Evolutionary conservation across 148 eudicot species (phyloP), one percentile per base, ranked within the genome.

Genomic region (Heliosperma pusillum): DNA sequence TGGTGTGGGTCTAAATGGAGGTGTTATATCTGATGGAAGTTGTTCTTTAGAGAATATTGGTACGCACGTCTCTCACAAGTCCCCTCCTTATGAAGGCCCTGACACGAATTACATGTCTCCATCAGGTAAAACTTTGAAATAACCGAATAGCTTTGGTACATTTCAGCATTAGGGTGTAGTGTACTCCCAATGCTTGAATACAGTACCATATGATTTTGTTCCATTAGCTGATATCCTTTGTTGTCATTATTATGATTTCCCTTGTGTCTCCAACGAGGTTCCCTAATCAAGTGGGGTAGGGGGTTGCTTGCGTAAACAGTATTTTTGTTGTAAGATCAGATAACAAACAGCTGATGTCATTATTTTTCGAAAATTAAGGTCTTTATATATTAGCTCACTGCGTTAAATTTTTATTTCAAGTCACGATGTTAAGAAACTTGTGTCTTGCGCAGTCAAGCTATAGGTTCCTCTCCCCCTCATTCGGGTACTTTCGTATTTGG

Each of bases 91-190:
- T 71, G 83, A 76, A 75, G 79, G 78, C 58, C 26, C 58, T 58
- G 61, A 75, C 60, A 64, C 69, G 45, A 45, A 65, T 56, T 71
- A 21, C 66, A 67, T 73, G 70, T 74, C 85, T 79, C 71, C 81
- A 74, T 81, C 80, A 56, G 86, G 86, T 86, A 79, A 75, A 47
- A 15, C 70, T 72, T 78, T 62, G 36, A 2, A 30, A 22, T 69
- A 26, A 4, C 45, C 6, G 33, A 45, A 8, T 66, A 19, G 42
- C 15, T 2, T n/a, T 7, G 12, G 10, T 66, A 20, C 15, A 0
- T 36, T 36, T 36, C 42, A 36, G 42, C 42, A 36, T 36, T 0
- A 10, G 42, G 10, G 42, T 36, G 9, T 36, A 36, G 3, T 36
- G 42, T 36, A 36, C 9, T 1, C 42, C 42, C 42, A 6, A 36